Base-by-base conservation (phyloP, 2,329 filamentous ascomycete genomes). In the Exophiala sideris region DNA sequence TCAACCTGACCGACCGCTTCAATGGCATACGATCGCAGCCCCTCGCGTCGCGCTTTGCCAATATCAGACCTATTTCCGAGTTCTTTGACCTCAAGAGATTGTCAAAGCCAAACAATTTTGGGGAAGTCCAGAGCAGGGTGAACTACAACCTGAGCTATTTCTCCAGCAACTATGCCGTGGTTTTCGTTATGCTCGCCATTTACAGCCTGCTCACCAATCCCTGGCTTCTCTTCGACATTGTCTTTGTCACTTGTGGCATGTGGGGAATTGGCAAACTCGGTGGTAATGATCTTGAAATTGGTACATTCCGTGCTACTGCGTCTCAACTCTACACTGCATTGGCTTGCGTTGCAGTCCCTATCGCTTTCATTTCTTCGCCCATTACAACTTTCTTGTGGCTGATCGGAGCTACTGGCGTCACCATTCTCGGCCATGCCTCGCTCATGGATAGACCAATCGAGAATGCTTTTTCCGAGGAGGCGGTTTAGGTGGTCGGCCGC, bases 381-480 rank as follows among this genome's bases (percentile, higher is more conserved):
- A 85, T 97, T 72, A 73, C 81, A 67, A 95, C 91, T 48, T 81
- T 91, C 65, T 84, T 97, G 66, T 97, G 94, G 94, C 82, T 99
- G 70, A 90, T 97, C 69, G 94, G 94, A 71, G 94, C 94, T 66
- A 92, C 88, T 65, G 91, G 90, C 71, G 90, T 96, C 71, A 89
- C 86, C 71, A 95, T 97, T 64, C 79, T 97, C 64, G 94, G 94
- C 75, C 94, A 99, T 77, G 94, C 94, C 65, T 82, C 91, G 61
- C 84, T 97, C 71, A 86, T 97, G 87, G 92, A 97, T 73, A 96
- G 96, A 83, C 92, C 92, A 56, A 96, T 97, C 80, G 94, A 97
- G 86, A 92, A 95, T 91, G 91, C 91, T 96, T 99, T 99, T 96
- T 96, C 92, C 82, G 94, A 95, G 91, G 94, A 99, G 92, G 92